These are phyloP conservation scores for Colletotrichum trifolii DNA, from an alignment of 2,329 filamentous ascomycete genomes.

Conservation along the genomic window DNA sequence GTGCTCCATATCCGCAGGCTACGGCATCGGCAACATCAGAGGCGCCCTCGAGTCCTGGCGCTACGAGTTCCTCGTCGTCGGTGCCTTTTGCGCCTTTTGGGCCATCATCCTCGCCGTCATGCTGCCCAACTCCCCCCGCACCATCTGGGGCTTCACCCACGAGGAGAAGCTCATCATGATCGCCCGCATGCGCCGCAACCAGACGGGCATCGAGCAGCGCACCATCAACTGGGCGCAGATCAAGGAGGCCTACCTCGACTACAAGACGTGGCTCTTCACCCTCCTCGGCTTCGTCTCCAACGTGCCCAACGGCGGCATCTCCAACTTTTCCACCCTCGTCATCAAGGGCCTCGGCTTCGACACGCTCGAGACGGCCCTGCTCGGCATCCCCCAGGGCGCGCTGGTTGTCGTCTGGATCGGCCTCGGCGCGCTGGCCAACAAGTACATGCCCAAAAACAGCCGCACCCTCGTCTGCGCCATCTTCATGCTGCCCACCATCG, in stretches of 20 bases:
- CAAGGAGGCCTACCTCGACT: slow-evolving; percentile 65
- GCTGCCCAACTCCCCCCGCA: slow-evolving; percentile 68
- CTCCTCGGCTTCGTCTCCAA: slow-evolving; percentile 64
- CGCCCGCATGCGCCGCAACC: slow-evolving; percentile 64
- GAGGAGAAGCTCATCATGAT: slow-evolving; percentile 66
- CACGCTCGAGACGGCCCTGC: slow-evolving; percentile 48
- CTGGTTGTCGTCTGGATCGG: slow-evolving; percentile 53
- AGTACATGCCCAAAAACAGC: slow-evolving; percentile 55
- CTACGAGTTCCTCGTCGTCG: slow-evolving; percentile 76
- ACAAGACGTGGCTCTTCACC: slow-evolving; percentile 70
- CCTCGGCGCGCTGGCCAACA: slow-evolving; percentile 52
- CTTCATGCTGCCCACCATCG: slow-evolving; percentile 69
- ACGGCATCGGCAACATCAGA: slow-evolving; percentile 69
- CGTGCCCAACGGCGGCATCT: slow-evolving; percentile 68
- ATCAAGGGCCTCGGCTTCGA: slow-evolving; percentile 68
- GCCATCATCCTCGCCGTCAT: slow-evolving; percentile 67
- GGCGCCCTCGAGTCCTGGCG: slow-evolving; percentile 70
- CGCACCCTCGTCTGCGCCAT: slow-evolving; percentile 64
- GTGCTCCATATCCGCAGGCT: slow-evolving; percentile 46
- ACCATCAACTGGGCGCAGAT: slow-evolving; percentile 65
- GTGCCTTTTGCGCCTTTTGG: slow-evolving; percentile 67
- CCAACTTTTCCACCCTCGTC: slow-evolving; percentile 70
- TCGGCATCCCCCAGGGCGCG: slow-evolving; percentile 52
- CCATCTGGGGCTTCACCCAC: slow-evolving; percentile 60
- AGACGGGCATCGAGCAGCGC: slow-evolving; percentile 70